phyloP scores from a whole-genome alignment of 2,329 filamentous ascomycete species.

The Pseudocercospora fijiensis region DNA sequence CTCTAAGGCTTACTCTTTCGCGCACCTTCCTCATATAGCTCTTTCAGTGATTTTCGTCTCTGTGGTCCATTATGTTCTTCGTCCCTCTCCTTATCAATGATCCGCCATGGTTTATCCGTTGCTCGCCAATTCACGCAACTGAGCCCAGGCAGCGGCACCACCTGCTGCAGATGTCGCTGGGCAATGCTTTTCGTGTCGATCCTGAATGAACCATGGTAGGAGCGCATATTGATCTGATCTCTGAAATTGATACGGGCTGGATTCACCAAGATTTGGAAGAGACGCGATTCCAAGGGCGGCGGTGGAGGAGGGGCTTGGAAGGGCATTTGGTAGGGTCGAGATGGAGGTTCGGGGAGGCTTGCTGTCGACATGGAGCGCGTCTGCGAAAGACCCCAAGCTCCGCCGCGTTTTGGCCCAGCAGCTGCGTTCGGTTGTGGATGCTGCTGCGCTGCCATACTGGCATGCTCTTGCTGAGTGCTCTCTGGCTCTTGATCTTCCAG shows the following conservation, averaged over 20 bases:
- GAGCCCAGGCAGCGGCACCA: constrained; percentile 44
- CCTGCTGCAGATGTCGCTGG: constrained; percentile 41
- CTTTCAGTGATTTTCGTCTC: constrained; percentile 37
- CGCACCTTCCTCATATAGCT: constrained; percentile 25
- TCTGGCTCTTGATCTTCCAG: constrained; percentile 16
- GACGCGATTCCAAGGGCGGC: constrained; percentile 25
- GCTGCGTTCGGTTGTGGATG: constrained; percentile 7
- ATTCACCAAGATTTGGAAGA: constrained; percentile 46
- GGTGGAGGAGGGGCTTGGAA: constrained; percentile 22
- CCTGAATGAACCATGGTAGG: constrained; percentile 36
- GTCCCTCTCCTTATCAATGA: constrained; percentile 31
- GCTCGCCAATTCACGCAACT: constrained; percentile 42
- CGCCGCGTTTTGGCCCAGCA: neutral
- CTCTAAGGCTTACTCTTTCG: constrained; percentile 6
- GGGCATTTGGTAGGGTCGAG: constrained; percentile 14
- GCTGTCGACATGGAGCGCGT: constrained; percentile 24
- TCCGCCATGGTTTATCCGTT: constrained; percentile 37
- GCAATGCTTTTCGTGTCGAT: constrained; percentile 32
- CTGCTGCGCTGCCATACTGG: neutral
- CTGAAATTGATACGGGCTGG: constrained; percentile 42
- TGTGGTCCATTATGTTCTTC: constrained; percentile 31
- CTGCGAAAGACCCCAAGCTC: constrained; percentile 20
- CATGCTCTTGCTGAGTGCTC: neutral
- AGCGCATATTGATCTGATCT: constrained; percentile 42
- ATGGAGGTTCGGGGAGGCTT: constrained; percentile 16